These are phyloP conservation scores for Juglanconis sp. DNA, from an alignment of 2,329 filamentous ascomycete species.

Conservation along the genomic window DNA sequence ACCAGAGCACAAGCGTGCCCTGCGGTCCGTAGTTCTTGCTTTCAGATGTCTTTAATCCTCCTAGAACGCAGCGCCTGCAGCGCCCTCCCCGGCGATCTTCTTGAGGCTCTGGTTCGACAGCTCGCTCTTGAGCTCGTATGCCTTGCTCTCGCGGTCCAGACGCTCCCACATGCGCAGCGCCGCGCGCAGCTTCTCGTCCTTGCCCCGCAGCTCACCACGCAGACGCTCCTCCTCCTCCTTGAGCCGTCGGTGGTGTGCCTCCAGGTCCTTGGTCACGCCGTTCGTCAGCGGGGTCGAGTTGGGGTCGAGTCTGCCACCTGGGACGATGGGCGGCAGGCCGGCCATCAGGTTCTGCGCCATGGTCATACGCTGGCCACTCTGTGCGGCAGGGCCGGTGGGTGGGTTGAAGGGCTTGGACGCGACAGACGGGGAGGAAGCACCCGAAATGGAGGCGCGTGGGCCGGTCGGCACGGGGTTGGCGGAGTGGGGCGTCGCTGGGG, in stretches of 20 bases:
- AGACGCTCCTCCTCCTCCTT: slow-evolving; percentile 57
- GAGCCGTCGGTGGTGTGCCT: slow-evolving; percentile 51
- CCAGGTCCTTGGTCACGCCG: slow-evolving; percentile 52
- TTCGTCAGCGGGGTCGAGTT: slow-evolving; percentile 39
- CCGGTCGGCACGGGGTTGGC: slow-evolving; percentile 47
- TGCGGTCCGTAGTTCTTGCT: not conserved
- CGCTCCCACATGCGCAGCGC: slow-evolving; percentile 52
- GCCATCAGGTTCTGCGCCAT: slow-evolving; percentile 52
- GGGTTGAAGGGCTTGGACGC: slow-evolving; percentile 52
- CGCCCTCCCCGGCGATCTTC: slow-evolving; percentile 54
- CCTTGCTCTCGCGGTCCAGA: slow-evolving; percentile 51
- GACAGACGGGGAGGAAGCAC: slow-evolving; percentile 35
- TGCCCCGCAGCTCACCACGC: slow-evolving; percentile 48
- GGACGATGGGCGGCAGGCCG: slow-evolving; percentile 48
- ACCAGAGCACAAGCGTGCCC: too few species aligned
- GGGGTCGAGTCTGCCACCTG: slow-evolving; percentile 53
- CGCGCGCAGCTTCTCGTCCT: slow-evolving; percentile 53
- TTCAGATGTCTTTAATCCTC: not conserved
- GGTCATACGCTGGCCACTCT: slow-evolving; percentile 38
- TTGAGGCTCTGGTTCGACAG: slow-evolving; percentile 55
- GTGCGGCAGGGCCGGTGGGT: slow-evolving; percentile 50
- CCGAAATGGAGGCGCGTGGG: slow-evolving; percentile 37
- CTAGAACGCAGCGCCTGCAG: slow-evolving; percentile 54
- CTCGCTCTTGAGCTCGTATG: slow-evolving; percentile 54
- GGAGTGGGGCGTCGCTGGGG: slow-evolving; percentile 36